Evolutionary conservation across 106 monocot species (phyloP), one percentile per base, ranked within the genome.

Genomic region (Hemerocallis citrina): DNA sequence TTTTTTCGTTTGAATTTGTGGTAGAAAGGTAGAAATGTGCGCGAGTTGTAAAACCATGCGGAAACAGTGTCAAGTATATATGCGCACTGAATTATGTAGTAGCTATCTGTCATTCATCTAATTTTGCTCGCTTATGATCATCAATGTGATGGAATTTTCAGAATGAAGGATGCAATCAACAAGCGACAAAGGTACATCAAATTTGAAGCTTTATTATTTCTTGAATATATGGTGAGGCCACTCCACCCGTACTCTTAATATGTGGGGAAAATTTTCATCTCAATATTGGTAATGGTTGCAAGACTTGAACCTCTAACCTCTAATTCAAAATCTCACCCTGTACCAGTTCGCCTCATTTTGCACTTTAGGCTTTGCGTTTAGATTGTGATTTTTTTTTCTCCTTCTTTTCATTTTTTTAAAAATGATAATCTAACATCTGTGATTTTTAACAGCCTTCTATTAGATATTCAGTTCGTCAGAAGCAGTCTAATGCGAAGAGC

Each of bases 391-490:
- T 2, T 29, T 22, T 34, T 54, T 2, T 30, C 22, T 55, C 2
- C 4, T 29, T 22, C 20, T 54, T 2, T 30, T 36, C 34, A 57
- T 21, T 3, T 35, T 36, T 15, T 57, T 19, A 35, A 19, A 6
- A 35, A 34, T 57, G 14, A 20, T 57, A 9, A 8, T 22, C 34
- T 57, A 2, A 57, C 21, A 36, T 14, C 33, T 2, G 10, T 34
- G 8, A n/a, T 8, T 15, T 22, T 57, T 12, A 11, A 57, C 35
- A 57, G 57, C n/a, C 36, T 21, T 36, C 20, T 36, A 19, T 35
- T 8, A 57, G 57, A 57, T 57, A 35, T 55, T 20, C 55, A 55
- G 55, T 33, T 57, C 57, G 57, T 12, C 35, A 57, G 11, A 57
- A 57, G 35, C 7, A 35, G 20, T 19, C 57, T 36, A 14, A 57